These are phyloP conservation scores for Monilinia aucupariae DNA, from an alignment of 2,329 filamentous ascomycete genomes.

Conservation along the genomic window DNA sequence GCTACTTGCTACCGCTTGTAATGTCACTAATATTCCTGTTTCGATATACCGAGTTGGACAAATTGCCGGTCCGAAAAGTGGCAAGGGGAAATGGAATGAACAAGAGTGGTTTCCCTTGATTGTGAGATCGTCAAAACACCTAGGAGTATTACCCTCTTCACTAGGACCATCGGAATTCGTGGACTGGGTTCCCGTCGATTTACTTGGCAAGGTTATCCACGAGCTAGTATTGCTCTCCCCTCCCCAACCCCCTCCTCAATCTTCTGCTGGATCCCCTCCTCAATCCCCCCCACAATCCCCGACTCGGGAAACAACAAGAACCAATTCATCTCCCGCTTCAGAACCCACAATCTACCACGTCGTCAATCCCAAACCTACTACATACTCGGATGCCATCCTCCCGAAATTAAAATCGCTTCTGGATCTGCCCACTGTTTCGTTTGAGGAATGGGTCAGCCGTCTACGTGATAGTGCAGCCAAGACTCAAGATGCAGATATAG, in stretches of 20 bases:
- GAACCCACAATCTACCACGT: not conserved
- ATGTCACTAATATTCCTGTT: constrained; percentile 37
- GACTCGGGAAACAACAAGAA: not conserved
- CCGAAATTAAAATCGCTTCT: not conserved
- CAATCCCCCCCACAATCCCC: not conserved
- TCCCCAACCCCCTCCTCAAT: not conserved
- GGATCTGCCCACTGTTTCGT: not conserved
- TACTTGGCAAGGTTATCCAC: not conserved
- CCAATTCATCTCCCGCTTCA: fast-evolving
- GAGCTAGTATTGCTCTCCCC: not conserved
- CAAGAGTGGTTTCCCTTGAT: constrained; percentile 5
- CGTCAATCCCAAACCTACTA: constrained; percentile 1
- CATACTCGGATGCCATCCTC: not conserved
- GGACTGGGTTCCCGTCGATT: constrained; percentile 4
- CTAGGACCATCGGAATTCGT: constrained; percentile 23
- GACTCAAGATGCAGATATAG: not conserved
- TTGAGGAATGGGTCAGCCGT: not conserved
- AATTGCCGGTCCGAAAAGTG: constrained; percentile 37
- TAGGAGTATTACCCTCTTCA: not conserved
- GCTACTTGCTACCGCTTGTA: constrained; percentile 40
- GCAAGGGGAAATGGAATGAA: constrained; percentile 5
- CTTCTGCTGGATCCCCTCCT: no score
- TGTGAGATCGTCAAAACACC: not conserved
- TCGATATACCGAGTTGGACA: constrained; percentile 44
- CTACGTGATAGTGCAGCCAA: not conserved